A percentile compares a stretch with the other conserved stretches of the same genome.
Evolutionary conservation across 257 asterid genomes (phyloP).

Genomic region (Solanum bulbocastanum): DNA sequence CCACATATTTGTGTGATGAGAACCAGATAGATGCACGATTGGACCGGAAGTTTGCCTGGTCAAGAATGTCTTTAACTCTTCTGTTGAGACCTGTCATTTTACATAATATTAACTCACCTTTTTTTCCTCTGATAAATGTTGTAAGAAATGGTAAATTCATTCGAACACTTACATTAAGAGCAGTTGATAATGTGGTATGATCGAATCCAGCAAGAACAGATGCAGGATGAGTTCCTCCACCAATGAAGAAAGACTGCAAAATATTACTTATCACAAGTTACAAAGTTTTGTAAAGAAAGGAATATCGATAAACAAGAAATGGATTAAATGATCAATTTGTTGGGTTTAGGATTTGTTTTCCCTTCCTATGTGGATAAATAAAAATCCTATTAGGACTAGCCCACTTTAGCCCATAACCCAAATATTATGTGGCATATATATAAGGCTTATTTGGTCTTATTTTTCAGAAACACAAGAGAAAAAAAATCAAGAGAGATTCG

Average conservation of each 20-base stretch:
- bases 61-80: conserved; percentile 29
- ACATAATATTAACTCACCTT: background rate
- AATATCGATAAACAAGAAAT: too few relatives aligned
- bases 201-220: conserved; percentile 80
- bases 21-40: conserved; percentile 27
- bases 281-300: background rate
- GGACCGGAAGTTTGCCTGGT: conserved; percentile 41
- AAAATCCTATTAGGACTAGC: too few relatives aligned
- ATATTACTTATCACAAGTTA: background rate
- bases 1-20: conserved; percentile 40
- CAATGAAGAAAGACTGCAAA: conserved; percentile 65
- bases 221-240: conserved; percentile 64
- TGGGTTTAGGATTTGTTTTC: too few relatives aligned
- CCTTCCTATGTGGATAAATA: too few relatives aligned
- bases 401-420: too few relatives aligned
- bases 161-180: conserved; percentile 53
- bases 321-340: background rate
- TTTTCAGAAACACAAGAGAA: too few relatives aligned
- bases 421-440: too few relatives aligned
- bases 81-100: conserved; percentile 37
- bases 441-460: too few relatives aligned
- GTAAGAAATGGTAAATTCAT: background rate
- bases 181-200: conserved; percentile 16
- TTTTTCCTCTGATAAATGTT: background rate
- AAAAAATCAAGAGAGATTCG: too few relatives aligned